phyloP scores from a whole-genome alignment of 192 early-diverging fungal genomes.

The Thamnidium elegans region DNA sequence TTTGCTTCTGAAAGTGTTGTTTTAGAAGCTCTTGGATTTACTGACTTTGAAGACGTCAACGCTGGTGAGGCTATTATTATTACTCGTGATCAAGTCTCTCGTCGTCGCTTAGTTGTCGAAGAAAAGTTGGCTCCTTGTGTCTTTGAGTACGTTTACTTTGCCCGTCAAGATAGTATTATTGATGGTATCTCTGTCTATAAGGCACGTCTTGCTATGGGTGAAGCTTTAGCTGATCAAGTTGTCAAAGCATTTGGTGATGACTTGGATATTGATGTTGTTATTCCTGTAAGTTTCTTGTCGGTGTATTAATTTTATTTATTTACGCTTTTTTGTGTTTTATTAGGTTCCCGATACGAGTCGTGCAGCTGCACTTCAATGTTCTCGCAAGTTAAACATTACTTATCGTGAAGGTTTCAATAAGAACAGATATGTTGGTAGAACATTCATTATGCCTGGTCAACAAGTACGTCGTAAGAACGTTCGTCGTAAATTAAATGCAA shows the following conservation, averaged over 20 bases:
- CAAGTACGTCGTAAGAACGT: conserved; percentile 85
- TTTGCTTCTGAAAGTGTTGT: conserved; percentile 96
- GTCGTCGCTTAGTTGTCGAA: conserved; percentile 57
- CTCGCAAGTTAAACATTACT: conserved; percentile 81
- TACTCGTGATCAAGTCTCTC: conserved; percentile 69
- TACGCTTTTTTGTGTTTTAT: neutral
- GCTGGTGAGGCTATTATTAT: conserved; percentile 96
- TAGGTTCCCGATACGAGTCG: conserved; percentile 95
- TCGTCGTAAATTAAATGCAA: conserved; percentile 96
- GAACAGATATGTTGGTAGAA: conserved; percentile 98
- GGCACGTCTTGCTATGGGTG: conserved; percentile 95
- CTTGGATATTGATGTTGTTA: conserved; percentile 96
- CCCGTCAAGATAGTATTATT: conserved; percentile 96
- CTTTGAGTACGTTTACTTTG: conserved; percentile 99
- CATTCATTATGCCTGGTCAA: conserved; percentile 99
- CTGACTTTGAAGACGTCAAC: conserved; percentile 83
- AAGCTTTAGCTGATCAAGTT: conserved; percentile 87
- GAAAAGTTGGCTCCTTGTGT: conserved; percentile 85
- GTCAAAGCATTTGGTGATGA: conserved; percentile 66
- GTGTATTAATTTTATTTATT: neutral
- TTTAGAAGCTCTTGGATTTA: conserved; percentile 87
- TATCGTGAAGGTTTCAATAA: conserved; percentile 99
- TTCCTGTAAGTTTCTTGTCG: conserved; percentile 70
- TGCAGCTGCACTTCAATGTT: conserved; percentile 89
- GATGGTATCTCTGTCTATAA: conserved; percentile 99